Base-by-base conservation (phyloP, 1,284 basidiomycete species). In the Lentinula novae-zelandiae region DNA sequence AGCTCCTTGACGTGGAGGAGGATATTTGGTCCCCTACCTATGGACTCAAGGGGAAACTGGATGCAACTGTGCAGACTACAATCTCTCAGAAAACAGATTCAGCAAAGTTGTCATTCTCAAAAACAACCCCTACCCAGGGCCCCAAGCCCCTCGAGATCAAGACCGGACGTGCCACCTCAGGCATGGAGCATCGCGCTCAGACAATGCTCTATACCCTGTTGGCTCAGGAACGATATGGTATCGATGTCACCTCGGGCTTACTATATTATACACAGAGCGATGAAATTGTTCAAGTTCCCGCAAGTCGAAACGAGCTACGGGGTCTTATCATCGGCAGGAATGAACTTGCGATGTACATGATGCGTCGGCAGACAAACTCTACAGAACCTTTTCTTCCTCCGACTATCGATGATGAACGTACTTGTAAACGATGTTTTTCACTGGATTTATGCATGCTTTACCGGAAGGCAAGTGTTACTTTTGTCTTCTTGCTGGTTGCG, bases 201-300 rank as follows among this genome's bases (percentile, higher is more conserved):
- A 99, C 97, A 0, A 96, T 98, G 89, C 77, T 99, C 5, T 99
- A 99, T 71, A 98, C 95, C 0, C 79, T 99, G 12, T 82, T 99
- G 6, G 88, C 96, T 71, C 85, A 87, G 39, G 96, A 99, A 69
- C 85, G 95, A 12, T 98, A 98, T 70, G 88, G 90, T 65, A 75
- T 76, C 9, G 77, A 82, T 65, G 82, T 90, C 0, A 77, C 83
- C 2, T 85, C 88, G 12, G 97, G 97, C 1, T 75, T 99, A 54
- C 80, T 99, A 33, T 98, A 95, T 71, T 99, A 99, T 71, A 96
- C 96, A 0, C 94, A 96, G 70, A 87, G 84, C 60, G 90, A 95
- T 66, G 87, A 93, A 62, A 85, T 98, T 57, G 86, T 93, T n/a
- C 82, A 85, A 38, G 95, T 96, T 6, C 88, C 89, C 53, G 82